These are phyloP conservation scores for Rhodosporidiobolus sp. DNA, from an alignment of 768 basidiomycete genomes.

Conservation along the genomic window DNA sequence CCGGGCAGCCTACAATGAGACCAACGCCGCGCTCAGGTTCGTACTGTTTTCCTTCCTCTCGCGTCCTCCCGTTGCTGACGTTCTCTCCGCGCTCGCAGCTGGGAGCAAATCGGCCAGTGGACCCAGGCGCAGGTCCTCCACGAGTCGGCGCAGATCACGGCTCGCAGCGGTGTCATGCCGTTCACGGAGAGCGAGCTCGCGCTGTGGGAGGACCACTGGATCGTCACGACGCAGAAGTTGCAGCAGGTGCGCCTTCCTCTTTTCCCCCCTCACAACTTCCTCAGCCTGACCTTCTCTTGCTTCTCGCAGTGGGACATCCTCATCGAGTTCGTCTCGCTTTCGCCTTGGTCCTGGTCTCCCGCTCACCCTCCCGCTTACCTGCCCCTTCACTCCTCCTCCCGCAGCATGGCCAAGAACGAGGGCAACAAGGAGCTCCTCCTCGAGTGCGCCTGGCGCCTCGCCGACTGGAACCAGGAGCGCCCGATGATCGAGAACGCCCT, in stretches of 20 bases:
- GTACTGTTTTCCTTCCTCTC: background rate
- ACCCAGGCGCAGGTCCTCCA: slow-evolving; percentile 77
- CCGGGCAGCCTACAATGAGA: slow-evolving; percentile 81
- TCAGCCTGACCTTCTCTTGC: background rate
- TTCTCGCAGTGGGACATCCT: slow-evolving; percentile 78
- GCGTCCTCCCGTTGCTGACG: background rate
- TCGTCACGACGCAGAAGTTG: slow-evolving; percentile 87
- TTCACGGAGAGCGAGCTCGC: slow-evolving; percentile 95
- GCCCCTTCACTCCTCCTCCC: background rate
- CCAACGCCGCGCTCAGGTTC: slow-evolving; percentile 58
- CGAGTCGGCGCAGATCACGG: slow-evolving; percentile 82
- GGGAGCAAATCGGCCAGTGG: slow-evolving; percentile 96
- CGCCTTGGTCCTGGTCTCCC: too few relatives aligned
- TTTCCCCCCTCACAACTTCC: background rate
- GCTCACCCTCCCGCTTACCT: background rate
- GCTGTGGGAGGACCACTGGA: slow-evolving; percentile 99
- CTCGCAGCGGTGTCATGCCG: slow-evolving; percentile 72
- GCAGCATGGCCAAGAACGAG: slow-evolving; percentile 70
- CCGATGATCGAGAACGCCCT: slow-evolving; percentile 76
- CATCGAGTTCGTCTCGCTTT: slow-evolving; percentile 63
- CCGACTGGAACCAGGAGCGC: slow-evolving; percentile 71
- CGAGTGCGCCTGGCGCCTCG: slow-evolving; percentile 91
- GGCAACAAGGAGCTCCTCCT: slow-evolving; percentile 86
- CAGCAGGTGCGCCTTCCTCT: slow-evolving; percentile 56
- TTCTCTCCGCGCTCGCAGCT: slow-evolving; percentile 58